Percentiles rank a stretch among this genome's conserved stretches.
These are phyloP conservation scores for Cladophialophora exuberans DNA, from an alignment of 2,329 filamentous ascomycete genomes.

Conservation along the genomic window DNA sequence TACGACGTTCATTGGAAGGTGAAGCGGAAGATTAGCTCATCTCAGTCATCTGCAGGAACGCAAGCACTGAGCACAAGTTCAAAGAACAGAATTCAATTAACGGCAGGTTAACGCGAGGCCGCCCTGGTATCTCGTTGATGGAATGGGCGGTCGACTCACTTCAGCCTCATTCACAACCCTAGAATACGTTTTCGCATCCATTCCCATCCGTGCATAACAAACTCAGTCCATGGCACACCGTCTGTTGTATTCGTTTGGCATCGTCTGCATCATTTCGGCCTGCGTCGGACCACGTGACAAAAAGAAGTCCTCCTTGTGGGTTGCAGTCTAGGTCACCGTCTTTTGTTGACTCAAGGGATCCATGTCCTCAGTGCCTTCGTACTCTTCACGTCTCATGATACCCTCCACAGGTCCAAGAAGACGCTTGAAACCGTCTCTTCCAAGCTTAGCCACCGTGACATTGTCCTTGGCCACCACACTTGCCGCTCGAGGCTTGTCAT, in stretches of 20 bases:
- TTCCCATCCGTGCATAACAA: neutral
- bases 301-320: too few species aligned
- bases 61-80: too few species aligned
- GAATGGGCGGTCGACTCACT: too few species aligned
- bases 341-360: conserved; percentile 34
- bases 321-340: conserved; percentile 47
- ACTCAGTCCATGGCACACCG: neutral
- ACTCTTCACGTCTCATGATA: conserved; percentile 76
- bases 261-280: neutral
- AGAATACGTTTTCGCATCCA: neutral
- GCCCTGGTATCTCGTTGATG: neutral
- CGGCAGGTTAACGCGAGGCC: too few species aligned
- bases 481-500: conserved; percentile 90
- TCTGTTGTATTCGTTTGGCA: neutral
- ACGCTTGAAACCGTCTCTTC: conserved; percentile 93
- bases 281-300: neutral
- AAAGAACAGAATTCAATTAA: too few species aligned
- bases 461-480: conserved; percentile 82
- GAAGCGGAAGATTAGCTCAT: too few species aligned
- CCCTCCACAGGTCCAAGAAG: conserved; percentile 90
- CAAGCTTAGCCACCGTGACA: conserved; percentile 88
- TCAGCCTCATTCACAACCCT: neutral
- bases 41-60: too few species aligned
- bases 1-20: neutral
- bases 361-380: conserved; percentile 37